Evolutionary conservation across 2,329 filamentous ascomycete species (phyloP).

Genomic region (Pseudofabraea citricarpa): DNA sequence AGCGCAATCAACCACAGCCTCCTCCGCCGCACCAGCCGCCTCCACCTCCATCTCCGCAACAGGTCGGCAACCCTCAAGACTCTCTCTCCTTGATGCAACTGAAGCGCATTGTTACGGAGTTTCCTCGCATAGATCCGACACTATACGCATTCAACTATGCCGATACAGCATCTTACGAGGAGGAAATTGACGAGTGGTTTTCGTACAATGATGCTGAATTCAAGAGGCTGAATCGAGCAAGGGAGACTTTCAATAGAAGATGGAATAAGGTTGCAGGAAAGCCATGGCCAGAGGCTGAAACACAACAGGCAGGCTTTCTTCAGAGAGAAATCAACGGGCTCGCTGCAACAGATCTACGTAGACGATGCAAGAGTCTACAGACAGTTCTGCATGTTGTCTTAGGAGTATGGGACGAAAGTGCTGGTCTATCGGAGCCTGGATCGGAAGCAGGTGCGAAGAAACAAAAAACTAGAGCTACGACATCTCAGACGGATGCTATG

Average conservation of each 20-base stretch:
- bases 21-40: constrained; percentile 29
- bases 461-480: constrained; percentile 42
- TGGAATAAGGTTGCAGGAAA: constrained; percentile 55
- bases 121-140: constrained; percentile 62
- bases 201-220: constrained; percentile 85
- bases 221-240: constrained; percentile 69
- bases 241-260: constrained; percentile 70
- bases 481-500: constrained; percentile 55
- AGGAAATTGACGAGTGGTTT: constrained; percentile 98
- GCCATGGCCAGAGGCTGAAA: constrained; percentile 63
- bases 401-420: constrained; percentile 67
- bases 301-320: constrained; percentile 54
- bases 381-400: constrained; percentile 58
- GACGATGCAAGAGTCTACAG: constrained; percentile 49
- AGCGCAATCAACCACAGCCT: constrained; percentile 32
- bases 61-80: constrained; percentile 45
- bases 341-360: constrained; percentile 40
- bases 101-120: constrained; percentile 67
- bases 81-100: constrained; percentile 74
- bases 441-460: constrained; percentile 38
- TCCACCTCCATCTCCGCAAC: constrained; percentile 24
- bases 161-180: constrained; percentile 68
- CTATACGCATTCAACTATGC: constrained; percentile 84
- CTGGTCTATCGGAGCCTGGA: constrained; percentile 38
- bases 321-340: constrained; percentile 42